Evolutionary conservation across 306 rosid genomes (phyloP), one percentile per base, ranked within the genome.

Genomic region (Sphenostylis stenocarpa): DNA sequence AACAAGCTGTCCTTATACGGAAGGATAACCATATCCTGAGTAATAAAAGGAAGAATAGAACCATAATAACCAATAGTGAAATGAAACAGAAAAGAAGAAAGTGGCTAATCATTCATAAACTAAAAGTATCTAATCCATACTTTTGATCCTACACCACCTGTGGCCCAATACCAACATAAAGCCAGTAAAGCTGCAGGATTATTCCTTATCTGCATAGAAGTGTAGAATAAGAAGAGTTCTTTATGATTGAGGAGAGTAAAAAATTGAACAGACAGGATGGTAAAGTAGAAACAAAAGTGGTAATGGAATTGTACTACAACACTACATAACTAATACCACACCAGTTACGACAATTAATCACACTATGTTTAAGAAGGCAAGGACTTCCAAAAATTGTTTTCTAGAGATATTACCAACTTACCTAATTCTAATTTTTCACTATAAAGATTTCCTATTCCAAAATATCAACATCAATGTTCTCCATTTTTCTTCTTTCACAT

Each of bases 21-120:
- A 83, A 95, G 99, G 62, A 95, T 91, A 48, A 95, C 99, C 99
- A 95, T 95, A 88, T 95, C 99, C 99, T 95, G 75, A 24, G 33
- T n/a, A 77, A 77, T 71, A 36, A 77, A 77, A 43, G 56, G 48
- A 20, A 64, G 67, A 51, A 66, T 9, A 66, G 33, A 57, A 47
- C 15, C 67, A 60, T 51, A 39, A 73, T 79, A 53, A 79, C 78
- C 60, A 72, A 67, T 11, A 51, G 61, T 43, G 55, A 67, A 72
- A 56, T 43, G 51, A 64, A 58, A 66, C n/a, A 43, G 24, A 73
- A 79, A 67, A 43, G 24, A 73, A 77, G 69, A 47, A 67, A 44
- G 55, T 58, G 5, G 38, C 43, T 20, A 81, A 10, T 44, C 21
- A 41, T 76, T 23, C 4, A 68, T 67, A 17, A 51, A 76, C 72